Percentiles rank a stretch among this genome's conserved stretches.
Conservation (phyloP, 208 protist species). For the Acanthamoeba royreba region DNA sequence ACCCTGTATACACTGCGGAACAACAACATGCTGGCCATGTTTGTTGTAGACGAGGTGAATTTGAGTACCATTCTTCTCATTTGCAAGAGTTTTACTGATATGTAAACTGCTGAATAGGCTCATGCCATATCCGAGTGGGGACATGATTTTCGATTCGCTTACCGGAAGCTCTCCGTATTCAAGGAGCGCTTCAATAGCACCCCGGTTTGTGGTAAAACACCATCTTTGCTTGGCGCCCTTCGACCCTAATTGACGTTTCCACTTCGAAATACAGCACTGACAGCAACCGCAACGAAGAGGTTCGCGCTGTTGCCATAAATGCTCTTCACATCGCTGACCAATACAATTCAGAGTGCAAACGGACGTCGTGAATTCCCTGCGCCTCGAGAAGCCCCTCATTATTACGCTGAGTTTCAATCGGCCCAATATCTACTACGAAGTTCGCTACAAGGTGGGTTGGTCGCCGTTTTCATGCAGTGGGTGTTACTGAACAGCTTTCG, state of each 20-base stretch:
- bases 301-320: background rate
- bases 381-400: background rate
- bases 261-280: background rate
- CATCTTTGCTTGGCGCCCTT: no score
- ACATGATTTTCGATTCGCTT: conserved; percentile 69
- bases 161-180: conserved; percentile 38
- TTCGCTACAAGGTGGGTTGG: background rate
- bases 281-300: background rate
- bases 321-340: background rate
- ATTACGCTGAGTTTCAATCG: conserved; percentile 34
- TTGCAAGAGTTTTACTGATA: no score
- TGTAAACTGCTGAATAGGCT: conserved; percentile 47
- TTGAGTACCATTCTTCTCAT: background rate
- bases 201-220: background rate
- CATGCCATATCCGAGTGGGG: conserved; percentile 75
- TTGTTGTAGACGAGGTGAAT: conserved; percentile 56
- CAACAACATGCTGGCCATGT: background rate
- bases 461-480: background rate
- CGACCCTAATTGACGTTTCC: background rate
- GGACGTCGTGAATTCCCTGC: background rate
- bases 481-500: no score
- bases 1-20: conserved; percentile 21
- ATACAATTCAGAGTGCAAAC: background rate
- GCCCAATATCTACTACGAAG: conserved; percentile 34
- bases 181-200: background rate